Conservation (phyloP, 306 rosid genomes). For the Cyamopsis tetragonoloba region DNA sequence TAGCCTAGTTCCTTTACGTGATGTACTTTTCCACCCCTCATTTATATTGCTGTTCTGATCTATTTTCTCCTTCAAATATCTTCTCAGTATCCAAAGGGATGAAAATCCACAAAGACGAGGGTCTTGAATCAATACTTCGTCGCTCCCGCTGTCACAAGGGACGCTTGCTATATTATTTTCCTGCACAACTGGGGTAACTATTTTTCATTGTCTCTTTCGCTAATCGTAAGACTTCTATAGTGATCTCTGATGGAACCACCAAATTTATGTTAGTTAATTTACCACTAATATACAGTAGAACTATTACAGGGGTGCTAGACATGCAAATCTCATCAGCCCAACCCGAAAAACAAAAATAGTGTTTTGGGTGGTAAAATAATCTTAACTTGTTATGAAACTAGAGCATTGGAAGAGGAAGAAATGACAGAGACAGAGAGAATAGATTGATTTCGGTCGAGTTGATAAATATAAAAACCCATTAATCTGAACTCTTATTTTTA, state of each 20-base stretch:
- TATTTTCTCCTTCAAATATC: slow-evolving; percentile 22
- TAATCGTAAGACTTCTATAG: not conserved
- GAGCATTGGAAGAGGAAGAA: too few relatives aligned
- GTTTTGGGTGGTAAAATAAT: too few relatives aligned
- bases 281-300: not conserved
- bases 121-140: slow-evolving; percentile 66
- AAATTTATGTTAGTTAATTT: not conserved
- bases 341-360: too few relatives aligned
- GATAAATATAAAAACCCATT: too few relatives aligned
- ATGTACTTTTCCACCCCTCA: not conserved
- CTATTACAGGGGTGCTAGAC: not conserved
- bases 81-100: slow-evolving; percentile 64
- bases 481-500: too few relatives aligned
- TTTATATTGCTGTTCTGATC: slow-evolving; percentile 24
- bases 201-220: slow-evolving; percentile 8
- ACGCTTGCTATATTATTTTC: slow-evolving; percentile 91
- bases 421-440: too few relatives aligned
- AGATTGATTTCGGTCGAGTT: too few relatives aligned
- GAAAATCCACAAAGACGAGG: slow-evolving; percentile 53
- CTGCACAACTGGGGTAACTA: slow-evolving; percentile 62
- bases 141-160: slow-evolving; percentile 95
- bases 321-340: too few relatives aligned
- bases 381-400: too few relatives aligned
- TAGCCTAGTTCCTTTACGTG: not conserved
- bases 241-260: not conserved